phyloP scores from a whole-genome alignment of 2,329 filamentous ascomycete genomes.

The Talaromyces islandicus region DNA sequence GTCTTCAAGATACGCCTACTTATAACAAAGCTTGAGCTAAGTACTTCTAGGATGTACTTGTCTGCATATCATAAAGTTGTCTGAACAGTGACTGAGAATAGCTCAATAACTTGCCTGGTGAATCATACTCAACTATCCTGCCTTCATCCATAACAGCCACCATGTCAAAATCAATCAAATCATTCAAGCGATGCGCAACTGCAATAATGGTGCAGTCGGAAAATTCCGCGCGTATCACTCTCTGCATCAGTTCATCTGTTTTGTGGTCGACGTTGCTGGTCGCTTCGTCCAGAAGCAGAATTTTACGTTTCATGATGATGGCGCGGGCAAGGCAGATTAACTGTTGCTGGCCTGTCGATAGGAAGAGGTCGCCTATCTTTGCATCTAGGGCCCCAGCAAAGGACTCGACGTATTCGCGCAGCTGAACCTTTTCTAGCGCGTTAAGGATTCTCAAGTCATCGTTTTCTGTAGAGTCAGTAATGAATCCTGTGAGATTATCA shows the following conservation, averaged over 20 bases:
- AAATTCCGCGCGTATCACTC: conserved; percentile 50
- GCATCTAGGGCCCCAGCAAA: conserved; percentile 18
- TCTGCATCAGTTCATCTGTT: conserved; percentile 54
- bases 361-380: conserved; percentile 41
- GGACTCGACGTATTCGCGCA: not conserved
- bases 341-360: conserved; percentile 57
- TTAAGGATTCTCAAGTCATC: not conserved
- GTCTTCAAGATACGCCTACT: no score
- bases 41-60: no score
- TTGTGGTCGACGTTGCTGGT: conserved; percentile 46
- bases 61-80: not conserved
- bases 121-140: conserved; percentile 28
- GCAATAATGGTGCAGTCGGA: conserved; percentile 53
- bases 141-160: conserved; percentile 31
- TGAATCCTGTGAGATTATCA: conserved; percentile 30
- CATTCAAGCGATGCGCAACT: conserved; percentile 52
- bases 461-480: no score
- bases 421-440: conserved; percentile 1
- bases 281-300: conserved; percentile 41
- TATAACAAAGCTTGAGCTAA: no score
- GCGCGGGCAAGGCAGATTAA: conserved; percentile 59
- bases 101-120: conserved; percentile 29
- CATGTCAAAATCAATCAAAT: conserved; percentile 32
- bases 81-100: conserved; percentile 27
- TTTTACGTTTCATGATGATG: conserved; percentile 42